Base-by-base conservation (phyloP, 2,329 filamentous ascomycete genomes). In the Xylariomycetidae sp. region DNA sequence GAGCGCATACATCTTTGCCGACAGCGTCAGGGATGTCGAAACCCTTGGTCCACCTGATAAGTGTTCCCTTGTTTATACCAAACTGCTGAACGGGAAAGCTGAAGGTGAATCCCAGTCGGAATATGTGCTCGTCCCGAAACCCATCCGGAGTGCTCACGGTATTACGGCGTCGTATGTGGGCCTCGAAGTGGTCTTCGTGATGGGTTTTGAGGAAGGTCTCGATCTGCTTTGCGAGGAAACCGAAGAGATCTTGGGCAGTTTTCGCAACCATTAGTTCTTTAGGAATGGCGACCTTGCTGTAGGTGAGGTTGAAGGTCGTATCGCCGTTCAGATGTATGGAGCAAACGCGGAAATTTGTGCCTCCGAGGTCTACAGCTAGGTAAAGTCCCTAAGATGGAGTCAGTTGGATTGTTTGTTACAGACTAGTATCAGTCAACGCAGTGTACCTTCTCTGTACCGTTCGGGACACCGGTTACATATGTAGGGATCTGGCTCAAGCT, bases 11-110 rank as follows among this genome's bases (percentile, higher is more conserved):
- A 59, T 98, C 92, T 63, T 96, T 85, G 50, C 90, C 92, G 38
- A 98, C 64, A 1, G 89, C 86, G 57, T 97, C 92, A n/a, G 81
- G 76, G 47, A 98, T 97, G 57, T 97, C 88, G 58, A 96, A 98
- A 33, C 92, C 92, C 69, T 98, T 98, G 37, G 92, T 98, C 92
- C 92, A 98, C 49, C 92, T 81, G 63, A 96, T 92, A 34, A 98
- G 72, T 37, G 82, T 84, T 41, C 92, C 92, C 65, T 88, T 90
- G 72, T 97, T 97, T 59, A 98, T 95, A 25, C 88, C 89, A 37
- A 85, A 72, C 61, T 98, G 92, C 58, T 94, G 80, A 25, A 97
- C 89, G 3, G 92, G 92, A 67, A 97, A 98, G 58, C 86, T 94
- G 65, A 98, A 98, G 33, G 92, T 98, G 66, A 98, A 98, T n/a